These are phyloP conservation scores for Coniella lustricola DNA, from an alignment of 2,329 filamentous ascomycete species.

Conservation along the genomic window DNA sequence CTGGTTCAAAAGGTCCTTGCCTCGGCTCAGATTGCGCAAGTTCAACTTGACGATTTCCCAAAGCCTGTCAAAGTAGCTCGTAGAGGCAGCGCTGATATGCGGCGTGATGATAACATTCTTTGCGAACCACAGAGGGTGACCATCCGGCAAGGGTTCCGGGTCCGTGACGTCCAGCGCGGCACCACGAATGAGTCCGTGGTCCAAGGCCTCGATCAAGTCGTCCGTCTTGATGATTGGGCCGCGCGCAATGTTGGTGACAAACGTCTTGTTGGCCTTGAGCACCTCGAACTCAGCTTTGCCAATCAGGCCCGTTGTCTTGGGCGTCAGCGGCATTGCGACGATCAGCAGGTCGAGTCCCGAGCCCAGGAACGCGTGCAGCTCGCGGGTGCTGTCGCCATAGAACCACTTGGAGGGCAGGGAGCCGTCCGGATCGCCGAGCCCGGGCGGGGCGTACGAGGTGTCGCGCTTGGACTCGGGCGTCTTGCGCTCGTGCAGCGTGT, in stretches of 20 bases:
- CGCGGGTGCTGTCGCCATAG: conserved; percentile 34
- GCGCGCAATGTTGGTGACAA: conserved; percentile 65
- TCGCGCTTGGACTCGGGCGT: conserved; percentile 61
- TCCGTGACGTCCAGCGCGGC: conserved; percentile 75
- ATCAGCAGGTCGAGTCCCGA: conserved; percentile 47
- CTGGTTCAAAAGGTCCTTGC: conserved; percentile 32
- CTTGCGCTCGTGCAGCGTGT: conserved; percentile 62
- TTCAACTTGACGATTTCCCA: conserved; percentile 37
- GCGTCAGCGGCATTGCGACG: conserved; percentile 44
- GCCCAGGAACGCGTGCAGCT: conserved; percentile 43
- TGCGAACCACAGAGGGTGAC: conserved; percentile 62
- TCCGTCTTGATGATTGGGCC: conserved; percentile 44
- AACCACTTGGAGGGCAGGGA: conserved; percentile 45
- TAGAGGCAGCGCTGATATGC: conserved; percentile 39
- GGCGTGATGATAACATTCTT: conserved; percentile 60
- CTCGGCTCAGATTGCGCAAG: conserved; percentile 30
- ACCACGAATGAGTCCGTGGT: conserved; percentile 41
- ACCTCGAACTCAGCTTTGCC: conserved; percentile 41
- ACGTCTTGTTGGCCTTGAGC: conserved; percentile 42
- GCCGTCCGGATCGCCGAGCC: conserved; percentile 51
- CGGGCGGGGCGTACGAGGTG: conserved; percentile 58
- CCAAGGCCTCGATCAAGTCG: conserved; percentile 56
- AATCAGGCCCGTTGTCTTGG: conserved; percentile 43
- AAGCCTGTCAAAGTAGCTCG: conserved; percentile 32
- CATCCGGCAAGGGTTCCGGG: conserved; percentile 65